Evolutionary conservation across 1,284 basidiomycete species (phyloP), one percentile per base, ranked within the genome.

Genomic region (Puccinia hordei): DNA sequence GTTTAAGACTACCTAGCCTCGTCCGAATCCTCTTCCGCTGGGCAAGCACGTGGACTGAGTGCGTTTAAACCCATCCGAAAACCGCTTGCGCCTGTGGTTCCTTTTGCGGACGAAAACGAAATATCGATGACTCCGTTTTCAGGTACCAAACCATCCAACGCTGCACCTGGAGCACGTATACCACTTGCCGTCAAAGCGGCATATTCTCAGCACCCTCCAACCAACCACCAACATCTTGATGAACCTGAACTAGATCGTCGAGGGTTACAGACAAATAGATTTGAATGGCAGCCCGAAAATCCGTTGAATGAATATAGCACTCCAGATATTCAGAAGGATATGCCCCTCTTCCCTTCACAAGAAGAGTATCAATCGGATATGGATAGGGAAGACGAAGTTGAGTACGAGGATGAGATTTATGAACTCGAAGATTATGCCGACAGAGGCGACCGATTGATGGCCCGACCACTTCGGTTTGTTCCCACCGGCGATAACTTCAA

Each of bases 401-500:
- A 38, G n/a, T 71, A 55, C 57, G 66, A 46, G 38, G 66, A 79
- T 12, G 49, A 69, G 27, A 51, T 71, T 27, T 71, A 71, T 38
- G 5, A 33, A 35, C 2, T 5, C 51, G 53, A 55, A 22, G 55
- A 61, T 46, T 38, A 71, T 46, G 22, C 49, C 9, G 55, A 71
- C 71, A 33, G 46, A 79, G 51, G 38, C 22, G 44, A 30, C 35
- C 63, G 66, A 22, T 65, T 46, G 35, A 69, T 66, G 5, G 27
- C 44, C 24, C 49, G 76, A 6, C 76, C 76, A 41, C 69, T 80
- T 24, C 66, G 69, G 35, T 80, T 72, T 80, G 49, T 80, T 61
- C 78, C 68, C 9, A 69, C 35, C 8, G 78, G 78, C 93, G 86
- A 91, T 44, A 79, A 75, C 78, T 83, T 85, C 78, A 83, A 93